Conservation (phyloP, 2,329 filamentous ascomycete species). For the Ceratocystis colombiana region DNA sequence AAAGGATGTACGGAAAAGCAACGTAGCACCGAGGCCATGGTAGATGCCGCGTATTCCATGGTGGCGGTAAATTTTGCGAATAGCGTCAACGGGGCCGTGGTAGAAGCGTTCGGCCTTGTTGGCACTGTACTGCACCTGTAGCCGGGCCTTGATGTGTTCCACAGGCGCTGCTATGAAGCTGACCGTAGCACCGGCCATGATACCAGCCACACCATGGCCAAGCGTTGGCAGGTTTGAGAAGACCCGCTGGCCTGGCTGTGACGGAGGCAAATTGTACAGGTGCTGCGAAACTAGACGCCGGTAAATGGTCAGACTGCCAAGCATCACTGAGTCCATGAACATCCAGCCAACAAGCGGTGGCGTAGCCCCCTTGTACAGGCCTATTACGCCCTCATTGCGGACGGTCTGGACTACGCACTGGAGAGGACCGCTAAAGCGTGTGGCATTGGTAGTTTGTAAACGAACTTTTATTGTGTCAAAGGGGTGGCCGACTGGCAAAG, state of each 20-base stretch:
- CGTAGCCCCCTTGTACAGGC: conserved; percentile 88
- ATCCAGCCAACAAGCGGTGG: conserved; percentile 95
- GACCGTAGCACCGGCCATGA: conserved; percentile 80
- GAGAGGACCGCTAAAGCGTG: conserved; percentile 74
- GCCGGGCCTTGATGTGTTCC: conserved; percentile 85
- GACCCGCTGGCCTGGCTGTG: conserved; percentile 20
- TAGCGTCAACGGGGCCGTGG: conserved; percentile 75
- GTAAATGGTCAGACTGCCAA: conserved; percentile 85
- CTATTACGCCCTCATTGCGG: conserved; percentile 70
- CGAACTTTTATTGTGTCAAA: conserved; percentile 98
- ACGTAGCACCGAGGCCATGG: conserved; percentile 72
- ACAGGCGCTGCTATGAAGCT: conserved; percentile 87
- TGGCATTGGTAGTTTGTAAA: conserved; percentile 68
- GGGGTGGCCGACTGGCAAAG: conserved; percentile 49
- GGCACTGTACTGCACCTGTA: conserved; percentile 88
- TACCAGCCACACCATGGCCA: conserved; percentile 79
- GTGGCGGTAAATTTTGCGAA: conserved; percentile 54
- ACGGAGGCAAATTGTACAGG: conserved; percentile 46
- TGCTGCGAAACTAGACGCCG: conserved; percentile 71
- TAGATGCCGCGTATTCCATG: conserved; percentile 77
- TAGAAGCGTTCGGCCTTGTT: conserved; percentile 70
- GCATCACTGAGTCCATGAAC: conserved; percentile 90
- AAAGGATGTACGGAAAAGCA: conserved; percentile 86
- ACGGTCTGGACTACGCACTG: conserved; percentile 79
- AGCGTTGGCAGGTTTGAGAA: conserved; percentile 50